phyloP scores from a whole-genome alignment of 768 basidiomycete species.

The Krasilnikovozyma curviuscula region DNA sequence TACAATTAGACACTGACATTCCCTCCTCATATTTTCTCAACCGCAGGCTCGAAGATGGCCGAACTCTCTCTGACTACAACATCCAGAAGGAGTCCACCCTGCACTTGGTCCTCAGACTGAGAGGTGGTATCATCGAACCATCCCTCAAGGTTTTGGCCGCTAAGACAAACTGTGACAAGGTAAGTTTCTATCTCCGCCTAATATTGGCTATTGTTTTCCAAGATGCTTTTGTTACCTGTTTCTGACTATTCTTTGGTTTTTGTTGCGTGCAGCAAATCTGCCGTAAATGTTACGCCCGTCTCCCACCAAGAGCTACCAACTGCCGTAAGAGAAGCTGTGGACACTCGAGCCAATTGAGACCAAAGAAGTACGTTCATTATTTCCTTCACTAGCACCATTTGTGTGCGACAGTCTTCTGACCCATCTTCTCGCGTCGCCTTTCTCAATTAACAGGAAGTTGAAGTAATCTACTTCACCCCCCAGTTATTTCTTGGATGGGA shows the following conservation, averaged over 20 bases:
- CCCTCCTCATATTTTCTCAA: too few species aligned
- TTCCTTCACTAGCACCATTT: not conserved
- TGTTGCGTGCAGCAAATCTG: slow-evolving; percentile 93
- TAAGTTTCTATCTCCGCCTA: not conserved
- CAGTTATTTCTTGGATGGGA: too few species aligned
- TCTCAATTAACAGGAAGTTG: slow-evolving; percentile 2
- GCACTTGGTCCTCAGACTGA: too few species aligned
- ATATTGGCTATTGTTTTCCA: too few species aligned
- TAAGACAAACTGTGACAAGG: slow-evolving; percentile 55
- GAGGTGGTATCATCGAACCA: slow-evolving; percentile 99
- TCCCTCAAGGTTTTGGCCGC: slow-evolving; percentile 90
- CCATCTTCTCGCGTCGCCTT: not conserved
- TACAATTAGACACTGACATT: too few species aligned
- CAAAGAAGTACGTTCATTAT: slow-evolving; percentile 4
- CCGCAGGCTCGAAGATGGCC: slow-evolving; percentile 14
- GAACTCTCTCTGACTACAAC: slow-evolving; percentile 14
- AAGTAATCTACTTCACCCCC: too few species aligned
- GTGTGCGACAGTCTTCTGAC: not conserved
- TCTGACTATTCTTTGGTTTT: not conserved
- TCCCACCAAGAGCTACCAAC: slow-evolving; percentile 97
- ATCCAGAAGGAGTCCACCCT: slow-evolving; percentile 9
- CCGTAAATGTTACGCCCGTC: slow-evolving; percentile 99
- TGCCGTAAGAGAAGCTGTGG: slow-evolving; percentile 73
- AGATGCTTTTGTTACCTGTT: not conserved
- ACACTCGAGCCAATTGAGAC: slow-evolving; percentile 12